These are phyloP conservation scores for Pseudogymnoascus sp. DNA, from an alignment of 2,329 filamentous ascomycete species.

Conservation along the genomic window DNA sequence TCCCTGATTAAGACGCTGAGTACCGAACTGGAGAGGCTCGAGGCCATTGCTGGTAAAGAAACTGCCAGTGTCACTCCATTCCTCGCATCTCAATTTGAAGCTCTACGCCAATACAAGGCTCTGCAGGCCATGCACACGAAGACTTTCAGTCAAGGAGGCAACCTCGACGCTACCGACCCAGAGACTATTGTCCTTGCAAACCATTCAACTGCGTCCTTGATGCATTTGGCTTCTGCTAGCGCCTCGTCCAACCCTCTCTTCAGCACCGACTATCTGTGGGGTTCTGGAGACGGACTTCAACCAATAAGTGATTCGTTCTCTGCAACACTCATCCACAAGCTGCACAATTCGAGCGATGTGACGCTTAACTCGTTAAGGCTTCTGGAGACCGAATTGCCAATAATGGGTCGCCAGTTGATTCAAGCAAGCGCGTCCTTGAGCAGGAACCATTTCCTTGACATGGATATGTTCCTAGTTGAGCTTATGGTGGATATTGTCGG, in stretches of 20 bases:
- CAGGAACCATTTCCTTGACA: constrained; percentile 43
- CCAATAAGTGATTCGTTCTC: constrained; percentile 44
- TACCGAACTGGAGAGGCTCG: constrained; percentile 45
- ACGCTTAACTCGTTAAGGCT: constrained; percentile 54
- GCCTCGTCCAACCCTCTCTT: constrained; percentile 21
- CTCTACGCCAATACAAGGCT: constrained; percentile 40
- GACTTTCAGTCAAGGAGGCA: background rate
- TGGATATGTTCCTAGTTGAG: constrained; percentile 20
- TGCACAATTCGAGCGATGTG: constrained; percentile 45
- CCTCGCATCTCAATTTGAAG: constrained; percentile 49
- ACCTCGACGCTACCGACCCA: background rate
- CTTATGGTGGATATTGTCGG: constrained; percentile 20
- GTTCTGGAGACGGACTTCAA: constrained; percentile 29
- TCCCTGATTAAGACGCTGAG: constrained; percentile 42
- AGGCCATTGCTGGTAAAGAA: constrained; percentile 38
- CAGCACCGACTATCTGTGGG: constrained; percentile 25
- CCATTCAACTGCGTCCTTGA: constrained; percentile 23
- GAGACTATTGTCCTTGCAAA: constrained; percentile 27
- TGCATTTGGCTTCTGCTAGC: constrained; percentile 23
- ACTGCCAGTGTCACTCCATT: constrained; percentile 40
- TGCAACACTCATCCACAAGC: constrained; percentile 46
- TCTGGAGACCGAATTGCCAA: constrained; percentile 57
- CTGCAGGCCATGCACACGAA: constrained; percentile 16
- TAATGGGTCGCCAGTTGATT: constrained; percentile 44
- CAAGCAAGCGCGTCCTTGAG: constrained; percentile 28